phyloP scores from a whole-genome alignment of 1,139 yeast species.

The Pichia sorboxylosa region DNA sequence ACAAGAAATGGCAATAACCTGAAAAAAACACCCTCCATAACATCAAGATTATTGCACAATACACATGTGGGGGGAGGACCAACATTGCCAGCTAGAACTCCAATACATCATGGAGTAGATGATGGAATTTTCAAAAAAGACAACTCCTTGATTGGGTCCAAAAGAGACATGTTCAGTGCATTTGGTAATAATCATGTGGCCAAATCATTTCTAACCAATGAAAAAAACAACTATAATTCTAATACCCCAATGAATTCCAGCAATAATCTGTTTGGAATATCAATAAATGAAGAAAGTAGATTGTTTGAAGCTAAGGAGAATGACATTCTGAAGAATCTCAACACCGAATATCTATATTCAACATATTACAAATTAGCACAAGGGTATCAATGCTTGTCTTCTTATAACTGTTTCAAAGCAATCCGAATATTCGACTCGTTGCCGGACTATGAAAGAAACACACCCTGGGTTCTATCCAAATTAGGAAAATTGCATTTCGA shows the following conservation, averaged over 20 bases:
- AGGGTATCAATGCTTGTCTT: constrained; percentile 51
- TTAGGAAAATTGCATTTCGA: constrained; percentile 79
- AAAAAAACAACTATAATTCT: constrained; percentile 1
- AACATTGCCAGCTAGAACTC: not conserved
- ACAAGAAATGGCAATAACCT: not conserved
- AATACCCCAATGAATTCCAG: constrained; percentile 1
- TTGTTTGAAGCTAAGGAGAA: constrained; percentile 1
- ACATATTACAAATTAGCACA: constrained; percentile 54
- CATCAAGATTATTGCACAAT: constrained; percentile 9
- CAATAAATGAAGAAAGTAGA: not conserved
- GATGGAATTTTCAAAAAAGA: not conserved
- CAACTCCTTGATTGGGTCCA: constrained; percentile 1
- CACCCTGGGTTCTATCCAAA: constrained; percentile 81
- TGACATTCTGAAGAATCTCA: not conserved
- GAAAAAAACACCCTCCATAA: constrained; percentile 6
- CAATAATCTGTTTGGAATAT: not conserved
- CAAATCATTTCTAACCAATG: constrained; percentile 1
- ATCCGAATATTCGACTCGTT: constrained; percentile 54
- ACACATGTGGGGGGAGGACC: not conserved
- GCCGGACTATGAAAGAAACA: constrained; percentile 50
- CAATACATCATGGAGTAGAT: not conserved
- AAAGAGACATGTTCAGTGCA: constrained; percentile 5
- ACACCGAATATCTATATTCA: constrained; percentile 30
- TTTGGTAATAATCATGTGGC: constrained; percentile 7
- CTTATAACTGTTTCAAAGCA: constrained; percentile 74